These are phyloP conservation scores for Allium cepa DNA, from an alignment of 106 monocot genomes.

Conservation along the genomic window DNA sequence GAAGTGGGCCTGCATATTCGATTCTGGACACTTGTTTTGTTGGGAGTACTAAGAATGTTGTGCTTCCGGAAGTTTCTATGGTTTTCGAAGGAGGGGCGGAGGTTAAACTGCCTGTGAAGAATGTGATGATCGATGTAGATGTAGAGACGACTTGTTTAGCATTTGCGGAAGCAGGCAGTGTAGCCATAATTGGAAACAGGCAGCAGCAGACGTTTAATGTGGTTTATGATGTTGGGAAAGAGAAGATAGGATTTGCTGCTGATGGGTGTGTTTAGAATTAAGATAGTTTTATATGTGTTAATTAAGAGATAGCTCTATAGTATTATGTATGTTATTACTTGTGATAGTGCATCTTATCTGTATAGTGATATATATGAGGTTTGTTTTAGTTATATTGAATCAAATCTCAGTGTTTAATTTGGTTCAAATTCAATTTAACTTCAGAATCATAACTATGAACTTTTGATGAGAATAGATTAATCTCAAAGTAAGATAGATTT, in stretches of 20 bases:
- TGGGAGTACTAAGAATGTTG: slow-evolving; percentile 16
- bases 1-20: slow-evolving; percentile 31
- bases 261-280: slow-evolving; percentile 17
- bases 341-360: no score
- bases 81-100: slow-evolving; percentile 45
- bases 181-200: slow-evolving; percentile 35
- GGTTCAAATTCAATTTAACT: no score
- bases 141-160: slow-evolving; percentile 44
- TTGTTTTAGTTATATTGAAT: no score
- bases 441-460: no score
- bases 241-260: slow-evolving; percentile 39
- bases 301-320: no score
- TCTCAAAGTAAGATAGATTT: no score
- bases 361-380: no score
- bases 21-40: slow-evolving; percentile 62
- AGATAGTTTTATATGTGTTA: no score
- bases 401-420: no score
- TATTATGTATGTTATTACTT: no score
- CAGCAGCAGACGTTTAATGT: slow-evolving; percentile 50
- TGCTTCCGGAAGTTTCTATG: slow-evolving; percentile 36
- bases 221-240: slow-evolving; percentile 29
- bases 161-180: slow-evolving; percentile 20
- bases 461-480: no score
- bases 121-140: slow-evolving; percentile 45
- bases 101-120: slow-evolving; percentile 31